Evolutionary conservation across 2,329 filamentous ascomycete genomes (phyloP).

Genomic region (Trichoderma koningiopsis): DNA sequence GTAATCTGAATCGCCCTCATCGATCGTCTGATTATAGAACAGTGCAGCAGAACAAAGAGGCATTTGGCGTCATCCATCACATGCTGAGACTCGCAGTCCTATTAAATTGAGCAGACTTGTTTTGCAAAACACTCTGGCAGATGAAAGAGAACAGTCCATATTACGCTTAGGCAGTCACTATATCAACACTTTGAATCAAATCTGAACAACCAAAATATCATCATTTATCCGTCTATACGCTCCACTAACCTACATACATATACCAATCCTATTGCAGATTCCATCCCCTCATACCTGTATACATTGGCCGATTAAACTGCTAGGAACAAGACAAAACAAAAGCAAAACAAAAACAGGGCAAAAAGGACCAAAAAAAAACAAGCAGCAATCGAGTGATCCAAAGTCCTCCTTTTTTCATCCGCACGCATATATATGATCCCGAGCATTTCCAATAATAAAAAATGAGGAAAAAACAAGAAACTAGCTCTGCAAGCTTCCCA

Average conservation of each 20-base stretch:
- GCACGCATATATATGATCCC: slow-evolving; percentile 7
- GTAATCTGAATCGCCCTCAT: background rate
- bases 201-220: background rate
- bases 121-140: too few relatives aligned
- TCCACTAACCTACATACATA: slow-evolving; percentile 10
- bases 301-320: slow-evolving; percentile 18
- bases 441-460: background rate
- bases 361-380: background rate
- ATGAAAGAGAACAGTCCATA: too few relatives aligned
- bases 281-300: slow-evolving; percentile 10
- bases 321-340: slow-evolving; percentile 7
- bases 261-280: slow-evolving; percentile 21
- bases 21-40: too few relatives aligned
- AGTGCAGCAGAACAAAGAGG: too few relatives aligned
- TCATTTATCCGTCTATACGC: slow-evolving; percentile 21
- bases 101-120: too few relatives aligned
- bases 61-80: too few relatives aligned
- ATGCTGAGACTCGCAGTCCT: too few relatives aligned
- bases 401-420: slow-evolving; percentile 10
- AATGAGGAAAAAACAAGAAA: background rate
- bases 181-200: background rate
- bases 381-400: background rate
- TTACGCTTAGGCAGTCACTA: too few relatives aligned
- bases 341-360: background rate
- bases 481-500: slow-evolving; percentile 12